Conservation (phyloP, 108 stramenopile genomes). For the Cylindrotheca closterium region DNA sequence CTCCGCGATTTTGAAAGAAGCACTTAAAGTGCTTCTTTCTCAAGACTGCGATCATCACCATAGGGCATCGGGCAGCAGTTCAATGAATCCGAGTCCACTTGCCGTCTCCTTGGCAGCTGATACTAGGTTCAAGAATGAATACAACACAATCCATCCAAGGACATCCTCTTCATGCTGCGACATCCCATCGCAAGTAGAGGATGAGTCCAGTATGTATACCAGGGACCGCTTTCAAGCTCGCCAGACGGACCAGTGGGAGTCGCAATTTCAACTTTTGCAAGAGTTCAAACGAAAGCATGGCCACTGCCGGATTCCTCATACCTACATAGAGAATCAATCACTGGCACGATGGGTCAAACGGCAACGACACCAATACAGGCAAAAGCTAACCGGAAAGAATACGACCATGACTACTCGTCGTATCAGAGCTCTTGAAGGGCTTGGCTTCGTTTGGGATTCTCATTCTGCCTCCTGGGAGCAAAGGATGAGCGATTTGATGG, state of each 20-base stretch:
- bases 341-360: constrained; percentile 26
- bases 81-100: no score
- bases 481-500: constrained; percentile 13
- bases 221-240: constrained; percentile 31
- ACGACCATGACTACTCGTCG: constrained; percentile 25
- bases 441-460: constrained; percentile 27
- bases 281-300: constrained; percentile 20
- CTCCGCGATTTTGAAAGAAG: no score
- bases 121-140: no score
- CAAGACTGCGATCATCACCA: no score
- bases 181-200: no score
- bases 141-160: no score
- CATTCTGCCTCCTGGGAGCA: constrained; percentile 34
- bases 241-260: constrained; percentile 20
- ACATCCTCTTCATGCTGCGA: no score
- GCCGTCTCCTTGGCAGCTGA: no score
- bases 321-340: constrained; percentile 10
- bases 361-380: constrained; percentile 32
- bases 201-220: no score
- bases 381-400: constrained; percentile 13
- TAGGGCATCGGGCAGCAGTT: no score
- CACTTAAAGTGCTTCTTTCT: no score
- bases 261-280: background rate
- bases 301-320: constrained; percentile 17
- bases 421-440: constrained; percentile 13